Base-by-base conservation (phyloP, 371 early-diverging fungal genomes). In the Haplosporangium sp. region DNA sequence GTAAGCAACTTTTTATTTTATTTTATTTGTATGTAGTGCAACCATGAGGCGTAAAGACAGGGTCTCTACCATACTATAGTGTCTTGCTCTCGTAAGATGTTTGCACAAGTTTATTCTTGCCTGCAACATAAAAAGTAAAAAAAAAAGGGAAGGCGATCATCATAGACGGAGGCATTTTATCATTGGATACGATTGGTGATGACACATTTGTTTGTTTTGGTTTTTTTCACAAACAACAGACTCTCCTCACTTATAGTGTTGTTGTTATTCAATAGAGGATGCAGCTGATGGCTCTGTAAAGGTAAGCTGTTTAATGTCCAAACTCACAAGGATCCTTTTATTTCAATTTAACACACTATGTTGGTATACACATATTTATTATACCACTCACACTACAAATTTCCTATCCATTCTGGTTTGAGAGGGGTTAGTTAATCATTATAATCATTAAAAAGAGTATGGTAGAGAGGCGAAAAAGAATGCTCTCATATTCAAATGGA, bases 401-500 rank as follows among this genome's bases (percentile, higher is more conserved):
- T 15, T 20, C n/a, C 20, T 7, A 27, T 27, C 27, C 27, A 27
- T 27, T 27, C 27, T 27, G 27, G 27, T 27, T 27, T 27, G 27
- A 52, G 20, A 52, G 53, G 55, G 55, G 9, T 8, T 55, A 9
- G 55, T 19, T 27, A 27, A 27, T 27, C 27, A 27, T 27, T 7
- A 9, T 19, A 8, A 9, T 34, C 55, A 34, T 55, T 55, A 55
- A 34, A 55, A 5, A 20, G 55, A 55, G 55, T 1, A 3, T 27
- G 15, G 8, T 20, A 61, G 27, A 56, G 47, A 27, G 34, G 47
- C 56, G 20, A 17, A 60, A 35, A 47, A 68, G 34, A 62, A 37
- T 56, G 66, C 66, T 65, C 66, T 57, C 66, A 65, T 56, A 37
- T 59, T 59, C 4, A 59, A 38, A 39, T 15, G 9, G 19, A 47